These are phyloP conservation scores for Cynanchum wilfordii DNA, from an alignment of 257 asterid species.

Conservation along the genomic window DNA sequence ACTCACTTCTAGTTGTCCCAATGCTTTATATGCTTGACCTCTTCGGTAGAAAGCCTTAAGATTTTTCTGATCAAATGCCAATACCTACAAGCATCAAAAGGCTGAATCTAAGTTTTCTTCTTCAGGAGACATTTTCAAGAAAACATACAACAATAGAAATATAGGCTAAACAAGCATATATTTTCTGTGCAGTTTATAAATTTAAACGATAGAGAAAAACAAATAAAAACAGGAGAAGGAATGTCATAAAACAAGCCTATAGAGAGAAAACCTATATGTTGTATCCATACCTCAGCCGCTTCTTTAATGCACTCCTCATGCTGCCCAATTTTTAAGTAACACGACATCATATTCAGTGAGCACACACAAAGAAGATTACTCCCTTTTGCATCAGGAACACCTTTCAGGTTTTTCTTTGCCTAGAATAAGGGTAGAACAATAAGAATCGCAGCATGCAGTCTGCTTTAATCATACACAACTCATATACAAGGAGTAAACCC, in stretches of 20 bases:
- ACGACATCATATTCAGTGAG: slow-evolving; percentile 95
- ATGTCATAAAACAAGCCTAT: not conserved
- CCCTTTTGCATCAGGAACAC: slow-evolving; percentile 56
- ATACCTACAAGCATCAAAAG: slow-evolving; percentile 49
- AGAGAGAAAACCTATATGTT: not conserved
- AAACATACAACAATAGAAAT: not conserved
- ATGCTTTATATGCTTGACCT: slow-evolving; percentile 83
- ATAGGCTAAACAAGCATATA: not conserved
- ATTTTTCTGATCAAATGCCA: slow-evolving; percentile 61
- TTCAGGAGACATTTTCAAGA: slow-evolving; percentile 9
- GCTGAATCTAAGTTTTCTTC: not conserved
- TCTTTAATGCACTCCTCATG: slow-evolving; percentile 71
- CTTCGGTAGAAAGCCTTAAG: slow-evolving; percentile 90
- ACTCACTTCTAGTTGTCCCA: slow-evolving; percentile 70
- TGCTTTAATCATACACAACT: not conserved
- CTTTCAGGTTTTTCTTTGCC: slow-evolving; percentile 89
- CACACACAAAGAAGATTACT: slow-evolving; percentile 62
- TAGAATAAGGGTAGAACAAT: slow-evolving; percentile 20
- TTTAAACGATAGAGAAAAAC: not conserved
- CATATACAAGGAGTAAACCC: not conserved
- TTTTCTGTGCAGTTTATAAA: not conserved
- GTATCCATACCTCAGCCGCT: slow-evolving; percentile 80
- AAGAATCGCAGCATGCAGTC: slow-evolving; percentile 12
- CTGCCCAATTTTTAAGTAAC: slow-evolving; percentile 78
- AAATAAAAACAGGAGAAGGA: not conserved